Conservation (phyloP, 1,284 basidiomycete species). For the Pterula multifida region DNA sequence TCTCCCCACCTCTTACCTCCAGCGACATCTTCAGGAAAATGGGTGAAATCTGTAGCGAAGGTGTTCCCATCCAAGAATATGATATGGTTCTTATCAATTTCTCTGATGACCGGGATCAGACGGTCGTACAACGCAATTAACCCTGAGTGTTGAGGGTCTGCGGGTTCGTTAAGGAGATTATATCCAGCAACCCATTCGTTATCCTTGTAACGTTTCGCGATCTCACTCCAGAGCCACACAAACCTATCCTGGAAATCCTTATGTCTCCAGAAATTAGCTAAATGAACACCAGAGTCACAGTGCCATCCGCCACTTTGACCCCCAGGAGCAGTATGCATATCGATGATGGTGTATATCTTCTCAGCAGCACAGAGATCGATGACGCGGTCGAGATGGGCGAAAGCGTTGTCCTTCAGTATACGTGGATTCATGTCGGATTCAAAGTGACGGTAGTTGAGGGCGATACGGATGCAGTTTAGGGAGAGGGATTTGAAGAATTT, state of each 20-base stretch:
- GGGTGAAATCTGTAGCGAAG: constrained; percentile 55
- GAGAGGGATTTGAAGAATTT: constrained; percentile 41
- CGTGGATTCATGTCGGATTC: constrained; percentile 45
- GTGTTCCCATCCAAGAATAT: constrained; percentile 57
- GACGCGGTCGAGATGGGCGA: constrained; percentile 46
- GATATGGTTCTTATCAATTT: constrained; percentile 45
- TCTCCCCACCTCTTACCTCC: constrained; percentile 20
- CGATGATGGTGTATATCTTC: constrained; percentile 47
- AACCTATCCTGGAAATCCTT: constrained; percentile 59
- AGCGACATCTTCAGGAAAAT: constrained; percentile 22
- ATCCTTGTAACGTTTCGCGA: constrained; percentile 47
- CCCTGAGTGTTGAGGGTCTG: constrained; percentile 34
- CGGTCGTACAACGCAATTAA: constrained; percentile 47
- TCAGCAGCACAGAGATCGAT: constrained; percentile 35
- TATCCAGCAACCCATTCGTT: constrained; percentile 57
- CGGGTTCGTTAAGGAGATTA: constrained; percentile 61
- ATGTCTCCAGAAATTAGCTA: constrained; percentile 54
- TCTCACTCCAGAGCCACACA: constrained; percentile 49
- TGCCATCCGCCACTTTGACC: constrained; percentile 49
- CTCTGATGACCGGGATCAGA: constrained; percentile 45
- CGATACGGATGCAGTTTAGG: constrained; percentile 35
- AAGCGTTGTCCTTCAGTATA: constrained; percentile 37
- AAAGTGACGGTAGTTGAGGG: constrained; percentile 49
- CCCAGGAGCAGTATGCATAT: constrained; percentile 41
- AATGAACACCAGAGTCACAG: constrained; percentile 38